A percentile compares a stretch with the other conserved stretches of the same genome.
phyloP scores from a whole-genome alignment of 2,329 filamentous ascomycete genomes.

The Trichoderma oligosporum region DNA sequence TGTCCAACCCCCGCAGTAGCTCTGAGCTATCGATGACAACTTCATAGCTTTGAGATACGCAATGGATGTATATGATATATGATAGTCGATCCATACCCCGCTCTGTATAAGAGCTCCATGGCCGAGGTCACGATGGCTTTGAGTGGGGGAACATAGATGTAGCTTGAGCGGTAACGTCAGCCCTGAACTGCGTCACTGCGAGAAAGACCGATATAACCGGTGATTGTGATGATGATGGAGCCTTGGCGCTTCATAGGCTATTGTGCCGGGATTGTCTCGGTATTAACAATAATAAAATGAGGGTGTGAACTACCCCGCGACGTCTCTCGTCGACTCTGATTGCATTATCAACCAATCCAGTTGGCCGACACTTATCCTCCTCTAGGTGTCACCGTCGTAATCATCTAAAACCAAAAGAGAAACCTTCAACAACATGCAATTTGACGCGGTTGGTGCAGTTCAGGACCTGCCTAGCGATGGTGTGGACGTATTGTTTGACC shows the following conservation, averaged over 20 bases:
- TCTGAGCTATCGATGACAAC: neutral
- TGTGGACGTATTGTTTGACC: neutral
- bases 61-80: conserved; percentile 1
- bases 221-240: neutral
- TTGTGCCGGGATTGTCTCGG: conserved; percentile 6
- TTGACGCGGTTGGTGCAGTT: conserved; percentile 4
- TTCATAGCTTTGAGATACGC: neutral
- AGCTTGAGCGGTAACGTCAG: neutral
- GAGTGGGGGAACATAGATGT: conserved; percentile 4
- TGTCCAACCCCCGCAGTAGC: conserved; percentile 12
- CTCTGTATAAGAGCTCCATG: neutral
- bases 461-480: neutral
- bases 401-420: neutral
- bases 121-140: neutral
- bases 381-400: neutral
- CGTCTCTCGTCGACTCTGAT: neutral
- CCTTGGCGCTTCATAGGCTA: neutral
- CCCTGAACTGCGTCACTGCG: neutral
- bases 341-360: neutral
- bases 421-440: neutral
- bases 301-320: neutral
- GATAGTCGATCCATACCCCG: conserved; percentile 16
- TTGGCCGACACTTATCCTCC: neutral
- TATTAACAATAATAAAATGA: neutral
- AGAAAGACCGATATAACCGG: neutral